phyloP scores from a whole-genome alignment of 768 basidiomycete genomes.

The Lenzites betulinus region DNA sequence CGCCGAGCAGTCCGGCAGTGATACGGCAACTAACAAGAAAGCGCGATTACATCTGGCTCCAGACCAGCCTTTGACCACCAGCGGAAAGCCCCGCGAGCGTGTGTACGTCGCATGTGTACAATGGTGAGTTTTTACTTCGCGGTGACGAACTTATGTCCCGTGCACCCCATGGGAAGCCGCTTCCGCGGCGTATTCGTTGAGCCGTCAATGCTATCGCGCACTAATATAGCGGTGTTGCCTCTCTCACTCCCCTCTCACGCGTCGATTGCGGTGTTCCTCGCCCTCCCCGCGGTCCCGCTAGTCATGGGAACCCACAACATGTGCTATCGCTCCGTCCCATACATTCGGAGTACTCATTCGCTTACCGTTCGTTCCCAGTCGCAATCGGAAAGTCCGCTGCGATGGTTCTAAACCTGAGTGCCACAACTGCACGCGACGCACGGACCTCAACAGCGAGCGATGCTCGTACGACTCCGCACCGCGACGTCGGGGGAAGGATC shows the following conservation, averaged over 20 bases:
- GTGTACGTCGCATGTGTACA: constrained; percentile 82
- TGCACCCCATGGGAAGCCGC: not conserved
- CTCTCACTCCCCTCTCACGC: not conserved
- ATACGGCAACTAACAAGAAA: not conserved
- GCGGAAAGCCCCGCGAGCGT: constrained; percentile 70
- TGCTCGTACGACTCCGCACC: constrained; percentile 4
- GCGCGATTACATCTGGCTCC: constrained; percentile 47
- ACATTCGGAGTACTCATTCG: not conserved
- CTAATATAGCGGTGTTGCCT: not conserved
- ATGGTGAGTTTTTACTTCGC: constrained; percentile 47
- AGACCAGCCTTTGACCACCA: constrained; percentile 77
- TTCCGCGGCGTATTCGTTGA: not conserved
- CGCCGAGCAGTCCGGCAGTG: too few relatives aligned
- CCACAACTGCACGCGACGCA: constrained; percentile 10
- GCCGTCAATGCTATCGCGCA: not conserved
- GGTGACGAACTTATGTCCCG: not conserved
- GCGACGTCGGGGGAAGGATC: not conserved
- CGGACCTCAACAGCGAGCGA: not conserved
- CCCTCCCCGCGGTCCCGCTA: too few relatives aligned
- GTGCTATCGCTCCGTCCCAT: not conserved
- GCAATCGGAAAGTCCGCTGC: constrained; percentile 2
- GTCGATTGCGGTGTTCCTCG: too few relatives aligned
- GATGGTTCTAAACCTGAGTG: constrained; percentile 5
- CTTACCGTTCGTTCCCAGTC: not conserved
- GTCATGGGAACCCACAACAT: too few relatives aligned